Conservation (phyloP, 257 asterid genomes). For the Solanum dulcamara region DNA sequence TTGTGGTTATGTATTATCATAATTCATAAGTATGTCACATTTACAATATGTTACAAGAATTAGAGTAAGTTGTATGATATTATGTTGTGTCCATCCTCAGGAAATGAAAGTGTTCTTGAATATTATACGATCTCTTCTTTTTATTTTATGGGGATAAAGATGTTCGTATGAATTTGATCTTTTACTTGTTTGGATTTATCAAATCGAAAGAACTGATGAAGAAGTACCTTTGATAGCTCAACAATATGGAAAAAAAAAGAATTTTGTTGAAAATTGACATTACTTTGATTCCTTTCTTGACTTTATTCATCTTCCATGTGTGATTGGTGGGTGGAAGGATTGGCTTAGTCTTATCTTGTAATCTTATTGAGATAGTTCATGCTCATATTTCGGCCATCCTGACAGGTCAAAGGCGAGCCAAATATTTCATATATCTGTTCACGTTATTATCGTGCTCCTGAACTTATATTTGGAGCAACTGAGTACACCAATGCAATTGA, state of each 20-base stretch:
- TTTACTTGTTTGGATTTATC: not conserved
- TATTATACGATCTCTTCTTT: not conserved
- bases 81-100: not conserved
- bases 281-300: not conserved
- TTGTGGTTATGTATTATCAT: not conserved
- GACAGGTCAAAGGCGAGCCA: slow-evolving; percentile 83
- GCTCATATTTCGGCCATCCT: not conserved
- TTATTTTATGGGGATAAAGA: not conserved
- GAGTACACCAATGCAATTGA: slow-evolving; percentile 76
- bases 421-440: slow-evolving; percentile 79
- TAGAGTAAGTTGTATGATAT: not conserved
- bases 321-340: not conserved
- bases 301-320: not conserved
- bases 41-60: not conserved
- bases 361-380: not conserved
- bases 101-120: not conserved
- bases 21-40: not conserved
- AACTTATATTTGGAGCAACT: slow-evolving; percentile 74
- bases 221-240: not conserved
- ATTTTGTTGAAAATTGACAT: not conserved
- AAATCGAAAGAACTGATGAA: not conserved
- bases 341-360: not conserved
- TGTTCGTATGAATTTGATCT: not conserved
- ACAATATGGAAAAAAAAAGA: not conserved
- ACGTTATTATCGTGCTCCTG: slow-evolving; percentile 78